Percentiles rank a stretch among this genome's conserved stretches.
phyloP scores from a whole-genome alignment of 108 stramenopile genomes.

The Pseudonitzschia multiseries region DNA sequence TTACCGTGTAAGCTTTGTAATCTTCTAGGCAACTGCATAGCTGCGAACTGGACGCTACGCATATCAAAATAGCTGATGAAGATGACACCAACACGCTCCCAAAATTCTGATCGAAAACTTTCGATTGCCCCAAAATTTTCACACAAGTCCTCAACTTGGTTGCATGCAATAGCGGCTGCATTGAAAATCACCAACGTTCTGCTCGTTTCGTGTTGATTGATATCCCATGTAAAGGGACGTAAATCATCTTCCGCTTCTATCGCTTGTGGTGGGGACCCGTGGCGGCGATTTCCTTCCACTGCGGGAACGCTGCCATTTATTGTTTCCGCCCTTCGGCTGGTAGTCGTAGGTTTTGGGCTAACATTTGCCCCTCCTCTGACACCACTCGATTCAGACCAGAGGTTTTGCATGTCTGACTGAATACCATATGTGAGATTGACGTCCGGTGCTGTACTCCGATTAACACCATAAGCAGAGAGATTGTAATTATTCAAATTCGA shows the following conservation, averaged over 20 bases:
- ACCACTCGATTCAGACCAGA: conserved; percentile 23
- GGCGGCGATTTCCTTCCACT: neutral
- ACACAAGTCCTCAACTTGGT: conserved; percentile 70
- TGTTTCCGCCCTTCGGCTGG: neutral
- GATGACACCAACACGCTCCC: conserved; percentile 54
- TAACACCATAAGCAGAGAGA: neutral
- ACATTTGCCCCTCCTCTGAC: neutral
- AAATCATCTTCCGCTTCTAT: conserved; percentile 40
- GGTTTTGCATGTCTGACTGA: conserved; percentile 36
- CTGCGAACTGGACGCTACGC: conserved; percentile 77
- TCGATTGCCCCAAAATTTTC: conserved; percentile 78
- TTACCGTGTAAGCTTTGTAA: conserved; percentile 23
- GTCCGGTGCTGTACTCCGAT: neutral
- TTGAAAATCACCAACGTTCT: conserved; percentile 70
- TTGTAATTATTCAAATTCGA: conserved; percentile 6
- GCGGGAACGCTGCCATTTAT: neutral
- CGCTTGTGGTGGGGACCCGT: neutral
- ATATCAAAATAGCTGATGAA: conserved; percentile 86
- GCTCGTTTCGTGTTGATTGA: conserved; percentile 42
- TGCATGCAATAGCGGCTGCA: conserved; percentile 42
- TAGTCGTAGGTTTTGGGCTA: neutral
- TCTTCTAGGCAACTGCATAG: conserved; percentile 54
- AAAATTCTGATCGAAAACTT: conserved; percentile 77
- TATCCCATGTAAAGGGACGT: conserved; percentile 53
- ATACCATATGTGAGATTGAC: conserved; percentile 26